These are phyloP conservation scores for Puccinia triticina DNA, from an alignment of 1,284 basidiomycete species.

Conservation along the genomic window DNA sequence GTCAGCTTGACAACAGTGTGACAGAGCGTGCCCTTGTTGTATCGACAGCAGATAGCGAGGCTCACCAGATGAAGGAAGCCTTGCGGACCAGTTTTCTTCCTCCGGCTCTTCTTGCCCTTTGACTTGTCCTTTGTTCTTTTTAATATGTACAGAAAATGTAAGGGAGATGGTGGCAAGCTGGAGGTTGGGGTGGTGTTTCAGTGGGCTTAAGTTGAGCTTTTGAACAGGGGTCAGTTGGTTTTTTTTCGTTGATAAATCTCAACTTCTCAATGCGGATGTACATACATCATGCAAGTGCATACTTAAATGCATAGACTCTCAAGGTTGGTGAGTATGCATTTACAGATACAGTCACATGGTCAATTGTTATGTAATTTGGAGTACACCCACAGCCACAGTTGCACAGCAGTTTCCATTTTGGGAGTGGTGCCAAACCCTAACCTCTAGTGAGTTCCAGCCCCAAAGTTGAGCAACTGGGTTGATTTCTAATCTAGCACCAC, in stretches of 20 bases:
- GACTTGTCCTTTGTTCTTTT: background rate
- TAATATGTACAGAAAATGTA: background rate
- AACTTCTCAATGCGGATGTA: background rate
- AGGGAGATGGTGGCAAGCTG: background rate
- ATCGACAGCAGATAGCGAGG: background rate
- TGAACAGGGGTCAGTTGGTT: background rate
- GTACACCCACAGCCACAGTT: background rate
- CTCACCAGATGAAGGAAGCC: background rate
- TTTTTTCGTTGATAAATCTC: background rate
- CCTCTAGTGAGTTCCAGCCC: background rate
- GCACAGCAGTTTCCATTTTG: background rate
- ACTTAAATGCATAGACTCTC: background rate
- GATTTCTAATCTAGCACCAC: background rate
- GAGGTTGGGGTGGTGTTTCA: background rate
- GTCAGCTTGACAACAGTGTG: background rate
- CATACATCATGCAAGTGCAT: background rate
- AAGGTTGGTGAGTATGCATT: background rate
- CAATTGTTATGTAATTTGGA: background rate
- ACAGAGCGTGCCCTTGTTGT: background rate
- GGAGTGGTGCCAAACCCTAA: background rate
- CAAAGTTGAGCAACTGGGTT: background rate
- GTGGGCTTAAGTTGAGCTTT: background rate
- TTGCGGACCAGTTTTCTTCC: background rate
- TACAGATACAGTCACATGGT: background rate
- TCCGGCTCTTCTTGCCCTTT: background rate